Base-by-base conservation (phyloP, 305 asterid species). In the Euphrasia arctica region DNA sequence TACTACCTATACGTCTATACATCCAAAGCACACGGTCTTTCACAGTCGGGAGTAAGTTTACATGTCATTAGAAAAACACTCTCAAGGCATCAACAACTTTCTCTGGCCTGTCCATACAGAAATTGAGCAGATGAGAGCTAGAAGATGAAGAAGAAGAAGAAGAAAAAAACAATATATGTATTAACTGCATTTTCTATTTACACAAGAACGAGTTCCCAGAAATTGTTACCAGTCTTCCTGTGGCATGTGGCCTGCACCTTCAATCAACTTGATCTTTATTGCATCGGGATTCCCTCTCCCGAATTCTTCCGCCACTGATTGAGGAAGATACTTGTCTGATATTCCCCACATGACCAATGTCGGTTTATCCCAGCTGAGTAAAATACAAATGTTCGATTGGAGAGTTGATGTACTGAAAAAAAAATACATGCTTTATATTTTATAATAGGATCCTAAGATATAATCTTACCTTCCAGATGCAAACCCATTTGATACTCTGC, bases 241-340 rank as follows among this genome's bases (percentile, higher is more conserved):
- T 2, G 98, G 98, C 96, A 92, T 92, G 72, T 92, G 98, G 52
- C 98, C 97, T 9, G 98, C 98, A 18, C 98, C 98, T 84, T 92
- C 98, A 64, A 92, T 81, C 82, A 89, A 66, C 73, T 84, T 84
- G 54, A 89, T 85, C 76, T 84, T 74, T 67, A 92, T 60, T 25
- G 41, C 64, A 22, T 78, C 74, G 0, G 93, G 80, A 77, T 89
- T 92, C 70, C 75, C 78, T 71, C 76, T 84, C 69, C 75, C 80
- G 71, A 92, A 92, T 55, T 92, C 97, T 68, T 87, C 93, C 4
- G 98, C 97, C 61, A 85, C 84, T 13, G 93, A 76, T 63, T 80
- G 88, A 9, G 98, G 97, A 65, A 92, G 98, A 77, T 92, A 92
- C 85, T 87, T 92, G 82, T 92, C 98, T 31, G 96, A 82, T 71